A percentile compares a stretch with the other conserved stretches of the same genome.
Conservation (phyloP, 192 early-diverging fungal genomes). For the Coemansia aciculifera region DNA sequence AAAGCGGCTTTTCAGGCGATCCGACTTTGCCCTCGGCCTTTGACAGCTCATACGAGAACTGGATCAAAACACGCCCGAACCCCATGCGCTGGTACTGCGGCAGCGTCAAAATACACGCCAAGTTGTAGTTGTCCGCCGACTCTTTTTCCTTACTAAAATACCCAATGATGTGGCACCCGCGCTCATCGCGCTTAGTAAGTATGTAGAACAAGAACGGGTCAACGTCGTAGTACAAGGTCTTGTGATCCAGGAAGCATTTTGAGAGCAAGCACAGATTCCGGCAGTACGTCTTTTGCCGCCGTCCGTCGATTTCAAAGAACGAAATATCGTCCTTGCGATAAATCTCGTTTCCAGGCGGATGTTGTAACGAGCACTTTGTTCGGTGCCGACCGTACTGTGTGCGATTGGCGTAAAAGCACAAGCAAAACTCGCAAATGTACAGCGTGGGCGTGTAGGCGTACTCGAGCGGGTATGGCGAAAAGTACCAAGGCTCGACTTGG, state of each 20-base stretch:
- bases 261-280: constrained; percentile 94
- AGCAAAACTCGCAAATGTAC: constrained; percentile 96
- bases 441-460: constrained; percentile 74
- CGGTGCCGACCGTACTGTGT: constrained; percentile 82
- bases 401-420: constrained; percentile 75
- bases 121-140: constrained; percentile 92
- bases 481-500: constrained; percentile 97
- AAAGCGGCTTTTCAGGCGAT: constrained; percentile 97
- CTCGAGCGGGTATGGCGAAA: constrained; percentile 94
- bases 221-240: constrained; percentile 97
- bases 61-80: constrained; percentile 90
- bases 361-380: constrained; percentile 81
- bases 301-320: constrained; percentile 98
- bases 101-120: constrained; percentile 97
- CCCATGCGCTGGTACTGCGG: constrained; percentile 97
- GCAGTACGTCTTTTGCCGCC: constrained; percentile 90
- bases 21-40: constrained; percentile 91
- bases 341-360: constrained; percentile 99
- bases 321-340: constrained; percentile 89
- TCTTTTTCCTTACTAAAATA: constrained; percentile 99
- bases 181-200: constrained; percentile 84
- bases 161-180: constrained; percentile 89
- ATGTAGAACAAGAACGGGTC: constrained; percentile 98
- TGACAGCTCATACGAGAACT: constrained; percentile 96
- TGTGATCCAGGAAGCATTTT: constrained; percentile 98